Base-by-base conservation (phyloP, 768 basidiomycete species). In the Candolleomyces eurysporus region DNA sequence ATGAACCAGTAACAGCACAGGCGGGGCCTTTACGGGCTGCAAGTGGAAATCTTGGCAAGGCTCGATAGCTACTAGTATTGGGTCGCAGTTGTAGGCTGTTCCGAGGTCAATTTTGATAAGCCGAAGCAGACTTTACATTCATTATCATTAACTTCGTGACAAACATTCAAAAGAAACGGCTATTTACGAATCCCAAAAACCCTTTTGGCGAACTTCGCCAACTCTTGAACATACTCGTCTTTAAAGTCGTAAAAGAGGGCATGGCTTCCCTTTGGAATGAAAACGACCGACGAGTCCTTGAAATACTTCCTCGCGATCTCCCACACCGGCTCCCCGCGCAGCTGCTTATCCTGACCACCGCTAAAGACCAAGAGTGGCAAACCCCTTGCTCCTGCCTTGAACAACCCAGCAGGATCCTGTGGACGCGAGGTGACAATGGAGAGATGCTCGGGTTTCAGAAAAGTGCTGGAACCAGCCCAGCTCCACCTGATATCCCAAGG, bases 291-390 rank as follows among this genome's bases (percentile, higher is more conserved):
- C n/a, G 71, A 57, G 50, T 76, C 66, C 60, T 68, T 74, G 68
- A 77, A 77, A 61, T 73, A 66, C 13, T 69, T 68, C 58, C 64
- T 60, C 65, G 75, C 65, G 56, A 69, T 63, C 26, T 64, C 60
- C 5, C 68, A 67, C 5, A 74, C 63, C n/a, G 65, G 68, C 26
- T 73, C 61, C 22, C 68, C 67, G 6, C 60, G 63, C 11, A 73
- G 63, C 19, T 72, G 69, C n/a, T 57, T 66, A 57, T 77, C 75
- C 13, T 46, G 51, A 11, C 64, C 64, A 4, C 70, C 74, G 21
- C 63, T 63, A 4, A 75, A 57, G 19, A 72, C 13, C 9, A 74
- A 58, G 39, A 75, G 51, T 1, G 73, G 74, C 21, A 73, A 63
- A 3, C 74, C 74, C 2, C 59, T 62, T 19, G 60, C 51, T 10